phyloP scores from a whole-genome alignment of 2,329 filamentous ascomycete species.

The Nakataea oryzae region DNA sequence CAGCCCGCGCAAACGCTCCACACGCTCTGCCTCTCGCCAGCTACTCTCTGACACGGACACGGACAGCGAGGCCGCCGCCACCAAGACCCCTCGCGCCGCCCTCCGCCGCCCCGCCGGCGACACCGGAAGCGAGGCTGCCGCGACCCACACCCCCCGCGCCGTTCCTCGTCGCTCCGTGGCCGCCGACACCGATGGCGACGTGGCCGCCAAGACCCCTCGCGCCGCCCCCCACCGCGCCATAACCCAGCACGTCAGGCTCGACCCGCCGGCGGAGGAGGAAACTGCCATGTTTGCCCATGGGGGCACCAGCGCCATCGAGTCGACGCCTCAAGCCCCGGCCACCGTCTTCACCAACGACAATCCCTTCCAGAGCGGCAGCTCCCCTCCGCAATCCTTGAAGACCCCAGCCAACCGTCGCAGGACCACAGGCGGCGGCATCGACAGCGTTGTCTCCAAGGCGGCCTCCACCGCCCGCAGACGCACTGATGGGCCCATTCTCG shows the following conservation, averaged over 20 bases:
- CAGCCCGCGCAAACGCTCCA: constrained; percentile 43
- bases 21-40: constrained; percentile 44
- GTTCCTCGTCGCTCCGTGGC: constrained; percentile 10
- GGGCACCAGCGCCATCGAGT: constrained; percentile 17
- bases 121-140: constrained; percentile 5
- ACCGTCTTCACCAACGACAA: constrained; percentile 82
- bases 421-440: constrained; percentile 29
- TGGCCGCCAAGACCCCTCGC: constrained; percentile 19
- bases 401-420: constrained; percentile 38
- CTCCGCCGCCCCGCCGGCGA: background rate
- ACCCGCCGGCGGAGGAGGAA: constrained; percentile 39
- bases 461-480: constrained; percentile 30
- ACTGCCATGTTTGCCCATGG: constrained; percentile 9
- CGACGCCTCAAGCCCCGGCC: constrained; percentile 25
- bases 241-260: constrained; percentile 42
- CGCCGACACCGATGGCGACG: constrained; percentile 38
- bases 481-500: constrained; percentile 32
- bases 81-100: background rate
- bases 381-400: constrained; percentile 43
- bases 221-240: constrained; percentile 29
- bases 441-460: constrained; percentile 15
- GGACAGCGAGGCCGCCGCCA: constrained; percentile 28
- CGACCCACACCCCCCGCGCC: constrained; percentile 36
- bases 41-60: constrained; percentile 41
- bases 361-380: constrained; percentile 81